Conservation (phyloP, 805 yeast genomes). For the Schizosaccharomyces osmophilus region DNA sequence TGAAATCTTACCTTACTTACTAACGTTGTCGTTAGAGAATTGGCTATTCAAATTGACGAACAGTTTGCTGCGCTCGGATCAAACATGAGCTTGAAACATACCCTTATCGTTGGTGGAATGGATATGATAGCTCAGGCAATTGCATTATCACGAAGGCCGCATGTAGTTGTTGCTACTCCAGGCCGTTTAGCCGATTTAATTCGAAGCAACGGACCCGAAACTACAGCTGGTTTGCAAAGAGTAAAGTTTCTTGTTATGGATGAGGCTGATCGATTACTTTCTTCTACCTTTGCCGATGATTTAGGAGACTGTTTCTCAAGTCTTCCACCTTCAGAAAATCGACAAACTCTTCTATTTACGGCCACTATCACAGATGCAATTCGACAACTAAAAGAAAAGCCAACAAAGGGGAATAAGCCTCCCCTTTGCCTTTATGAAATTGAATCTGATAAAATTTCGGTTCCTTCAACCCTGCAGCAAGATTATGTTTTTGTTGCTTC, state of each 20-base stretch:
- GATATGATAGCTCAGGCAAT: conserved; percentile 77
- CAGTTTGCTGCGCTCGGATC: conserved; percentile 88
- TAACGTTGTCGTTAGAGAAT: conserved; percentile 27
- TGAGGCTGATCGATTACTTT: conserved; percentile 83
- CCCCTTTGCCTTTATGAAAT: conserved; percentile 51
- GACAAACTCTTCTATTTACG: conserved; percentile 80
- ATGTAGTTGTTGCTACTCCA: conserved; percentile 89
- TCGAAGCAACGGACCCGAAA: conserved; percentile 67
- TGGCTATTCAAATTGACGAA: conserved; percentile 91
- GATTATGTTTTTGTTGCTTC: conserved; percentile 59
- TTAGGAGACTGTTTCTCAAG: conserved; percentile 44
- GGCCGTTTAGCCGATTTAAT: conserved; percentile 90
- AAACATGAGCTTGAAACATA: conserved; percentile 56
- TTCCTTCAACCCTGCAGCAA: conserved; percentile 48
- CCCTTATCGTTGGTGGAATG: conserved; percentile 82
- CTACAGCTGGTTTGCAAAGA: conserved; percentile 51
- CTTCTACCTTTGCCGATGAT: conserved; percentile 62
- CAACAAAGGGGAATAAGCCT: conserved; percentile 28
- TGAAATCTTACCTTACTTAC: neutral
- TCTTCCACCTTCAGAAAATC: conserved; percentile 41
- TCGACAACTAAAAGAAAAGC: conserved; percentile 44
- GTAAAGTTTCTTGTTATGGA: conserved; percentile 68
- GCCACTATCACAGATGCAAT: conserved; percentile 93
- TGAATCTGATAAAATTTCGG: conserved; percentile 44
- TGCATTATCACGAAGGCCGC: conserved; percentile 61